Conservation (phyloP, 805 yeast genomes). For the Isabelozyma gotoi region DNA sequence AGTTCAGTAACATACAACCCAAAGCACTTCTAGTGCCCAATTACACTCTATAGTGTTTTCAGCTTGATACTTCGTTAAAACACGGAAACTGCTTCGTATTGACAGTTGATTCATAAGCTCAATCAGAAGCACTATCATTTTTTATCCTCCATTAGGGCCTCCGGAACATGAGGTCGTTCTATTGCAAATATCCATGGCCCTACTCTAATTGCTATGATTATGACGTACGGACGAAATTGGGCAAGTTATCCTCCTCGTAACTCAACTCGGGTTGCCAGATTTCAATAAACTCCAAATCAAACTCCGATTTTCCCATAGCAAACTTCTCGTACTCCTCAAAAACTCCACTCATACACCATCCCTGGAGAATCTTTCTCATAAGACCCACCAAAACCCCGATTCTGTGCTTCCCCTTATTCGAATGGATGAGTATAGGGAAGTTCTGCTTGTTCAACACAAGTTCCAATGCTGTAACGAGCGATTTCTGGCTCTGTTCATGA, state of each 20-base stretch:
- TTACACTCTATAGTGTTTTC: too few species aligned
- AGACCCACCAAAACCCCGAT: constrained; percentile 93
- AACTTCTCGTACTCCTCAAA: constrained; percentile 92
- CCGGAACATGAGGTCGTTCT: too few species aligned
- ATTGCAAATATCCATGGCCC: too few species aligned
- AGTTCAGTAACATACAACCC: too few species aligned
- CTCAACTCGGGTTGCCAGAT: constrained; percentile 64
- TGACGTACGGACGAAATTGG: constrained; percentile 58
- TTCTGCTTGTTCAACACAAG: constrained; percentile 62
- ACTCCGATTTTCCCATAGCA: constrained; percentile 91
- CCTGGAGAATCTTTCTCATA: constrained; percentile 80
- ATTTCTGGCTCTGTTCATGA: constrained; percentile 35
- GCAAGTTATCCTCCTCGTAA: constrained; percentile 49
- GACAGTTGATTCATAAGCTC: too few species aligned
- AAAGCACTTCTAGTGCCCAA: too few species aligned
- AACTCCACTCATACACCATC: constrained; percentile 91
- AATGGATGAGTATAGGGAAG: constrained; percentile 86
- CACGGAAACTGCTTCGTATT: too few species aligned
- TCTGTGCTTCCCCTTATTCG: constrained; percentile 96
- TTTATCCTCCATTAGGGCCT: too few species aligned
- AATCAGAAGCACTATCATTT: too few species aligned
- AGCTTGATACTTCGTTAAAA: too few species aligned
- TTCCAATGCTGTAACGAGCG: constrained; percentile 56
- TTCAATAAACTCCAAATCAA: constrained; percentile 88
- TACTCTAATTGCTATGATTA: too few species aligned